Conservation (phyloP, 1,284 basidiomycete genomes). For the Moniliophthora roreri region DNA sequence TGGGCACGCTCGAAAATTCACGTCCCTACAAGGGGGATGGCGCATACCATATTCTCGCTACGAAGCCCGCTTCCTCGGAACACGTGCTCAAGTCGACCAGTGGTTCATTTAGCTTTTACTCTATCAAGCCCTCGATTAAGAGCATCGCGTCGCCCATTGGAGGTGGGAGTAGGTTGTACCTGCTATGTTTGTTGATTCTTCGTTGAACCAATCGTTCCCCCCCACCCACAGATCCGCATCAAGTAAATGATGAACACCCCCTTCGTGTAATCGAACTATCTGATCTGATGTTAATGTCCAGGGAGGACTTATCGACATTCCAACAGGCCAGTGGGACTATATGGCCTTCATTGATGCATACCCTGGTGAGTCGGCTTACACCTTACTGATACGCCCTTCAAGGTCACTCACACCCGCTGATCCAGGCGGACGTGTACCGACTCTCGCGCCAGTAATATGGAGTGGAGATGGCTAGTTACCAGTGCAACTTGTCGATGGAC, state of each 20-base stretch:
- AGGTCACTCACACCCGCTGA: conserved; percentile 14
- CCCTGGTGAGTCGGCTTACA: background rate
- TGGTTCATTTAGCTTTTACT: conserved; percentile 18
- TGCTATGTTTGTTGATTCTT: too few species aligned
- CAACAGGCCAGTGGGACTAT: conserved; percentile 17
- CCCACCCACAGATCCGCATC: too few species aligned
- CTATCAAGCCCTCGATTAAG: conserved; percentile 9
- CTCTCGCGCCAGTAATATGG: conserved; percentile 21
- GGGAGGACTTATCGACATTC: conserved; percentile 18
- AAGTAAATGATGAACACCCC: too few species aligned
- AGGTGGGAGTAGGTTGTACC: too few species aligned
- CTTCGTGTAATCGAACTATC: too few species aligned
- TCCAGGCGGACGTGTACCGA: conserved; percentile 19
- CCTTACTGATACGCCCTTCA: conserved; percentile 16
- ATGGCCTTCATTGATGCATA: conserved; percentile 15
- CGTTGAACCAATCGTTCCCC: too few species aligned
- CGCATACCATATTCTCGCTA: conserved; percentile 20
- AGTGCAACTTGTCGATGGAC: conserved; percentile 16
- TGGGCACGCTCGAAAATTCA: conserved; percentile 17
- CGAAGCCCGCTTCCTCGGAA: conserved; percentile 13
- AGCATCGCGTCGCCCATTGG: conserved; percentile 6
- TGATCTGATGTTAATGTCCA: too few species aligned
- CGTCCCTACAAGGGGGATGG: conserved; percentile 21
- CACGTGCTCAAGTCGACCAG: conserved; percentile 14
- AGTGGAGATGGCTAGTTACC: conserved; percentile 18